Evolutionary conservation across 2,329 filamentous ascomycete genomes (phyloP).

Genomic region (Sporothrix globosa): DNA sequence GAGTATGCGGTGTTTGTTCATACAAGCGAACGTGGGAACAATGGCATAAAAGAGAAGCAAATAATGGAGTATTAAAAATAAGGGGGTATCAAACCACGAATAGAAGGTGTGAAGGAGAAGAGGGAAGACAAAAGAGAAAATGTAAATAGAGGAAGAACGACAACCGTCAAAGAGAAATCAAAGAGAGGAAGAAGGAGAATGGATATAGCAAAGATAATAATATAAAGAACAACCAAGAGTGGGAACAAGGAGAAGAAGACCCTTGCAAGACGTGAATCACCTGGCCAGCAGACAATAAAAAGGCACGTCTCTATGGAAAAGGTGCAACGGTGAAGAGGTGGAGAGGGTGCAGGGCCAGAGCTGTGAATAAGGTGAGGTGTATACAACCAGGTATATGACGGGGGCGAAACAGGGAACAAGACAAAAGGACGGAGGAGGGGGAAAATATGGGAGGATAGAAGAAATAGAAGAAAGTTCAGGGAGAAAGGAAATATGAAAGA

Average conservation of each 20-base stretch:
- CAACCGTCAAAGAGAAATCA: conserved; percentile 19
- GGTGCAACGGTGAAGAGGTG: not conserved
- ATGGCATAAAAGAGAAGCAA: not conserved
- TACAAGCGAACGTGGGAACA: not conserved
- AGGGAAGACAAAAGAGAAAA: not conserved
- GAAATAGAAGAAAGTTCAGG: not conserved
- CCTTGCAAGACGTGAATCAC: conserved; percentile 21
- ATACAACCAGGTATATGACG: conserved; percentile 15
- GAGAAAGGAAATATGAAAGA: not conserved
- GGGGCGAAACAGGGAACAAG: conserved; percentile 6
- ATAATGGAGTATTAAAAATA: conserved; percentile 5
- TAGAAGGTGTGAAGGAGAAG: not conserved
- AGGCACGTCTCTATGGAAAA: not conserved
- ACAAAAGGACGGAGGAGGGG: not conserved
- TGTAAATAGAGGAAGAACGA: conserved; percentile 18
- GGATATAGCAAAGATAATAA: not conserved
- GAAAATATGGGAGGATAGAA: too few relatives aligned
- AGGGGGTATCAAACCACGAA: conserved; percentile 19
- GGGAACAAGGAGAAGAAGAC: not conserved
- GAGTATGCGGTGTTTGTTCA: not conserved
- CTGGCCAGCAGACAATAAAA: conserved; percentile 24
- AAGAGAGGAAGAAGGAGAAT: not conserved
- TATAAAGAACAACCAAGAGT: not conserved
- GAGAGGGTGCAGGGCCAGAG: not conserved
- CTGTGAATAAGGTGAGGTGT: conserved; percentile 7